Evolutionary conservation across 345 rosid species (phyloP).

Genomic region (Melaleuca quinquenervia): DNA sequence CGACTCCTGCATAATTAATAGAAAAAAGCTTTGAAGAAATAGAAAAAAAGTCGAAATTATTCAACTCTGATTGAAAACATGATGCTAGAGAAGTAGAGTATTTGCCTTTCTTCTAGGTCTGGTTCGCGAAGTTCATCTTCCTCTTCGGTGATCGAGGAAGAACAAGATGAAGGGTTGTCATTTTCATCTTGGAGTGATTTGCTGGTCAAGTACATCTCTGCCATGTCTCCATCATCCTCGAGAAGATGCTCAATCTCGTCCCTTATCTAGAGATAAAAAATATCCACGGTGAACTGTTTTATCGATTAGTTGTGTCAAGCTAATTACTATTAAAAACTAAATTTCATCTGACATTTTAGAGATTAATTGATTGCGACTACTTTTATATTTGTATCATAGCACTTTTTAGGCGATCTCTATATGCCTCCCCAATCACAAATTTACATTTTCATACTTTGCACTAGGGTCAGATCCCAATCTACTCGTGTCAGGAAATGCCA

Average conservation of each 20-base stretch:
- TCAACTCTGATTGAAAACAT: fast-evolving
- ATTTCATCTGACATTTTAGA: not conserved
- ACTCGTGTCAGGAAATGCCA: no score
- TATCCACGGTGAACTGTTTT: not conserved
- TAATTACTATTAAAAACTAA: not conserved
- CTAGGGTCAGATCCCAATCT: no score
- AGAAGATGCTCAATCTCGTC: constrained; percentile 35
- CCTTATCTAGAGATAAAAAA: constrained; percentile 16
- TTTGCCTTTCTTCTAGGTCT: not conserved
- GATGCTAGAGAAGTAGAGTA: not conserved
- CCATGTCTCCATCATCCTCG: constrained; percentile 38
- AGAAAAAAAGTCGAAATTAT: not conserved
- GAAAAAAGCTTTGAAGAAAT: not conserved
- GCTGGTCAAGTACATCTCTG: constrained; percentile 30
- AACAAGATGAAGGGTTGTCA: not conserved
- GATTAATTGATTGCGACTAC: not conserved
- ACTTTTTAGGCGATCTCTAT: not conserved
- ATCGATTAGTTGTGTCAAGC: not conserved
- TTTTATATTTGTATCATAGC: not conserved
- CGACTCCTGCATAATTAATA: not conserved
- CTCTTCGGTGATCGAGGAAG: not conserved
- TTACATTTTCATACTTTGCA: not conserved
- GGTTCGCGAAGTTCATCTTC: not conserved
- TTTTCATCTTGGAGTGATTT: constrained; percentile 2
- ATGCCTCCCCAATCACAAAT: not conserved